These are phyloP conservation scores for Plasmodium gonderi DNA, from an alignment of 169 alveolate genomes.

Conservation along the genomic window DNA sequence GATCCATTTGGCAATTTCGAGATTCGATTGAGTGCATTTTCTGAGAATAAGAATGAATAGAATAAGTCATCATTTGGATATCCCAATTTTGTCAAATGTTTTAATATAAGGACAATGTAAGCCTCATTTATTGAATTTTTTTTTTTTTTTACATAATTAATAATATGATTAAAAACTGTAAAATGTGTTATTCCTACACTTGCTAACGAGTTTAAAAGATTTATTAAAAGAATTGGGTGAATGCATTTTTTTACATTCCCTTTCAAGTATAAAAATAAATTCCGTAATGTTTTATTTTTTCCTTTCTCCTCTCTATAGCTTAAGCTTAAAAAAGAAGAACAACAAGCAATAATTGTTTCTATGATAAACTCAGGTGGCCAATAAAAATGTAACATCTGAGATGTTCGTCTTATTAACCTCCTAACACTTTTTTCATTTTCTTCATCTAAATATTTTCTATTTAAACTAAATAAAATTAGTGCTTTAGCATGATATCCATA, in stretches of 20 bases:
- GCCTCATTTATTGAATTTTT: background rate
- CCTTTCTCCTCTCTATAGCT: no score
- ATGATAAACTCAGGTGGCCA: slow-evolving; percentile 70
- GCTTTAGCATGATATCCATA: slow-evolving; percentile 69
- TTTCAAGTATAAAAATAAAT: slow-evolving; percentile 50
- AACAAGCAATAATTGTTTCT: slow-evolving; percentile 53
- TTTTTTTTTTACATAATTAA: slow-evolving; percentile 28
- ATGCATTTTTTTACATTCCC: slow-evolving; percentile 44
- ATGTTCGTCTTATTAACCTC: slow-evolving; percentile 36
- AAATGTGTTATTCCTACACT: background rate
- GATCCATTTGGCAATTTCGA: background rate
- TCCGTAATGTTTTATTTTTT: background rate
- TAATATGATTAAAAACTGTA: slow-evolving; percentile 29
- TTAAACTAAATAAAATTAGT: slow-evolving; percentile 37
- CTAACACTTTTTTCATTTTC: slow-evolving; percentile 40
- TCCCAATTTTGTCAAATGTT: background rate
- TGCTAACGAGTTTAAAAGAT: slow-evolving; percentile 3
- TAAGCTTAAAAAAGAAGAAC: background rate
- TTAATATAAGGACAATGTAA: slow-evolving; percentile 17
- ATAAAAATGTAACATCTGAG: slow-evolving; percentile 46
- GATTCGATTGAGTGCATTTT: background rate
- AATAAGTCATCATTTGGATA: slow-evolving; percentile 17
- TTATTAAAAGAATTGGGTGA: slow-evolving; percentile 26
- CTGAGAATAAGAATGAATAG: background rate
- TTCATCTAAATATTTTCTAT: slow-evolving; percentile 19